Evolutionary conservation across 2,329 filamentous ascomycete species (phyloP), one percentile per base, ranked within the genome.

Genomic region (Diaporthe vexans): DNA sequence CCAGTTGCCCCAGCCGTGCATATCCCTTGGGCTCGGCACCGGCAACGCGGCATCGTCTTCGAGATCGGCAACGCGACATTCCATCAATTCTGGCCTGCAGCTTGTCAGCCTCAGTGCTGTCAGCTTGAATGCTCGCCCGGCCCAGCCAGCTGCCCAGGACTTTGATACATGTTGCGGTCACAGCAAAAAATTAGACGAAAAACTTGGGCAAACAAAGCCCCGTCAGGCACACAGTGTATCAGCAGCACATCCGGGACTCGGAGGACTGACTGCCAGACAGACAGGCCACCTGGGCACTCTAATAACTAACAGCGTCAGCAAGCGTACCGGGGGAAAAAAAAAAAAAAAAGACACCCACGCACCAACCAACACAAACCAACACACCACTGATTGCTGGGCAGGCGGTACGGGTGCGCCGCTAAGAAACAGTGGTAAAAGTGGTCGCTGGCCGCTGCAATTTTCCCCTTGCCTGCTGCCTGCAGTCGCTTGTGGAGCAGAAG

Each of bases 11-110:
- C 59, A 63, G 59, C 40, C 46, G 21, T 67, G 63, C 63, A 68
- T 68, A 40, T 68, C 48, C 37, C n/a, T 24, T 37, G 48, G 63
- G 46, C 63, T 68, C 48, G 63, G 63, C 46, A 35, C 46, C 63
- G 63, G 46, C 46, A 68, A 52, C 15, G 54, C 63, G 63, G 63
- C 63, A 37, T 21, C n/a, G 63, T 37, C 63, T 29, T 68, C n/a
- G 63, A 40, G 63, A 68, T 68, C 63, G 48, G 63, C 63, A 54
- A 17, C 24, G 17, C 33, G 19, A 40, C 63, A 68, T 68, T 68
- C 63, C 63, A 68, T 21, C 48, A 54, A n/a, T 33, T 9, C 48
- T 40, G 40, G 63, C 35, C n/a, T 19, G 40, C 48, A 54, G 48
- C 37, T 8, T 51, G 21, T 52, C 46, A n/a, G 46, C 40, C 40